Conservation (phyloP, 176 grass and related monocot species). For the Triticum turgidum region DNA sequence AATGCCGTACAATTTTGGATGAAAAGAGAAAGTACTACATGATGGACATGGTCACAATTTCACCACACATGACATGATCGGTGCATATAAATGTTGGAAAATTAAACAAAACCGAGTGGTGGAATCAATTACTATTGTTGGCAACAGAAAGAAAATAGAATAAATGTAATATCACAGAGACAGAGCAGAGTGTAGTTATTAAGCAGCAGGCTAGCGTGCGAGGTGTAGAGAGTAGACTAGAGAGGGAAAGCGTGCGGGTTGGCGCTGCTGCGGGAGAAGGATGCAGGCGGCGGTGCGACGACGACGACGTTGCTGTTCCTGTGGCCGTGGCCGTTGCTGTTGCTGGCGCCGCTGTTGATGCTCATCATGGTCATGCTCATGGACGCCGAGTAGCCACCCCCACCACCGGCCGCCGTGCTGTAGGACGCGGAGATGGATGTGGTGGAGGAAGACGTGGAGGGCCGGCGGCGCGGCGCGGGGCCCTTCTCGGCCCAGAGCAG, state of each 20-base stretch:
- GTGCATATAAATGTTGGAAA: too few species aligned
- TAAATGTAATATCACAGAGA: too few species aligned
- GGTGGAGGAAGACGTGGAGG: background rate
- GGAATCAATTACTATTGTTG: too few species aligned
- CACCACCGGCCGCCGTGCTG: background rate
- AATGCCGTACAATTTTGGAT: too few species aligned
- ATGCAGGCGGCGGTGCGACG: background rate
- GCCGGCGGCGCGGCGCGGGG: slow-evolving; percentile 32
- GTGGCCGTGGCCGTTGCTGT: background rate
- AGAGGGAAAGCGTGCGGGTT: slow-evolving; percentile 45
- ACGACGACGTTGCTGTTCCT: background rate
- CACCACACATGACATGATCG: too few species aligned
- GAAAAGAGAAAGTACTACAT: too few species aligned
- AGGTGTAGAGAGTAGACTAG: background rate
- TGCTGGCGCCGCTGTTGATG: slow-evolving; percentile 25
- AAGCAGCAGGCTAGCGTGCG: too few species aligned
- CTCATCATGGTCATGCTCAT: slow-evolving; percentile 42
- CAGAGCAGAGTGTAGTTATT: too few species aligned
- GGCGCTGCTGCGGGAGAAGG: slow-evolving; percentile 7
- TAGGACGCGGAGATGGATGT: slow-evolving; percentile 26
- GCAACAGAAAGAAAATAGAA: too few species aligned
- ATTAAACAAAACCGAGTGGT: too few species aligned
- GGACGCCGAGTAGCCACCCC: background rate
- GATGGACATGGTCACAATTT: too few species aligned
- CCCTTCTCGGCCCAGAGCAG: slow-evolving; percentile 72